Evolutionary conservation across 2,329 filamentous ascomycete species (phyloP).

Genomic region (Uncinocarpus reesii): DNA sequence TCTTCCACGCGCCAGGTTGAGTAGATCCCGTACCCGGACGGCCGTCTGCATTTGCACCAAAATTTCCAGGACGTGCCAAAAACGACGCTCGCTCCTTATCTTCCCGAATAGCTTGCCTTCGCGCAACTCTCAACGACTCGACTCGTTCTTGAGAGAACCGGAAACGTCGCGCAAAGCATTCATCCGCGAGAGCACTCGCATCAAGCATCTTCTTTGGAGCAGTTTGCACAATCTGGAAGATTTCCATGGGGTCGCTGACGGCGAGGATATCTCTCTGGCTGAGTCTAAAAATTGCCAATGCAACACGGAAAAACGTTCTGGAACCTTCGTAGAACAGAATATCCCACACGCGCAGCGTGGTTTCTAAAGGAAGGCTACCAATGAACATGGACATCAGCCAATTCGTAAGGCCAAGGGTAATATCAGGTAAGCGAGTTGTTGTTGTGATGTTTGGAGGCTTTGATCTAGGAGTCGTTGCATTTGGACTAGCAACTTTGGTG

Average conservation of each 20-base stretch:
- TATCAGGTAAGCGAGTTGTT: slow-evolving; percentile 61
- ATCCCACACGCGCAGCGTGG: slow-evolving; percentile 86
- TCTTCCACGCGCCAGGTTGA: slow-evolving; percentile 15
- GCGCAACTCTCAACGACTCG: slow-evolving; percentile 62
- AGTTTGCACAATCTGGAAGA: slow-evolving; percentile 86
- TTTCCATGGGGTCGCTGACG: slow-evolving; percentile 81
- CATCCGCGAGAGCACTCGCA: slow-evolving; percentile 69
- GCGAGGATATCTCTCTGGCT: slow-evolving; percentile 71
- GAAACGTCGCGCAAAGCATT: slow-evolving; percentile 69
- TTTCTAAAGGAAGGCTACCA: slow-evolving; percentile 82
- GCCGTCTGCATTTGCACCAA: slow-evolving; percentile 9
- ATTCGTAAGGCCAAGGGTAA: slow-evolving; percentile 82
- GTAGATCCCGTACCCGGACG: slow-evolving; percentile 11
- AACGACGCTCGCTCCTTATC: slow-evolving; percentile 33
- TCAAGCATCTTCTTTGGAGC: slow-evolving; percentile 73
- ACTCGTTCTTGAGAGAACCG: slow-evolving; percentile 73
- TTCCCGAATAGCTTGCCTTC: slow-evolving; percentile 43
- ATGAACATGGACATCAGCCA: slow-evolving; percentile 99
- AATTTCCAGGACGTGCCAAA: slow-evolving; percentile 18
- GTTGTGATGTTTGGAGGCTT: slow-evolving; percentile 36
- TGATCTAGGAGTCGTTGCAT: slow-evolving; percentile 27
- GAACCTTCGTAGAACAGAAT: slow-evolving; percentile 92
- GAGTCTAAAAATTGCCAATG: slow-evolving; percentile 80
- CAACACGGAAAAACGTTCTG: slow-evolving; percentile 85
- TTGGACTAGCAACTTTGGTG: slow-evolving; percentile 74